Evolutionary conservation across 2,329 filamentous ascomycete species (phyloP), one percentile per base, ranked within the genome.

Genomic region (Penicillium sp.): DNA sequence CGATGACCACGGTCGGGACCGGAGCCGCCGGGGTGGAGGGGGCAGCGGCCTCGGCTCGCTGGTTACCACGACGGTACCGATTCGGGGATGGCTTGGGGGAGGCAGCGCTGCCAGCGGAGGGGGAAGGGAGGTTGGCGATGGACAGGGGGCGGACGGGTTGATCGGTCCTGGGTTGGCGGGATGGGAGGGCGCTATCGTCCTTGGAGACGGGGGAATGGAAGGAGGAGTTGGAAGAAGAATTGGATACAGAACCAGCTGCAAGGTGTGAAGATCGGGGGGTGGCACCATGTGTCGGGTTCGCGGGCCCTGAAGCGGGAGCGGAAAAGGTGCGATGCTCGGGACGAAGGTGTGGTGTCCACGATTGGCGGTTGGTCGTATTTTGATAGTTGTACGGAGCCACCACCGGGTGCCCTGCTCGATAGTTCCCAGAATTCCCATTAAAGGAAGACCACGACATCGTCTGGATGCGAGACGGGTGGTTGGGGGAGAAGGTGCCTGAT

Each of bases 331-430:
- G 79, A 62, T 78, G 78, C 58, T 87, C 83, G 58, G 80, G 75
- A 51, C 81, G 79, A 57, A 84, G 73, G 65, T 82, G 79, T 51
- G 83, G 82, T 45, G 56, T 78, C 77, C 44, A 81, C 74, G 64
- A 81, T 73, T 70, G 82, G 68, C 70, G 81, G 75, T 61, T 75
- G 58, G 77, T 75, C 42, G 65, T 48, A 40, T 87, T 88, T 6
- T 36, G 34, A 63, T 92, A 92, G 40, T 88, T 87, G 74, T 92
- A 92, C 8, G 88, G 88, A 68, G 90, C 88, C 57, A 90, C 84
- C 81, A 84, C 70, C 84, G 88, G 61, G 72, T 79, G 67, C 71
- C 79, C 67, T 36, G 60, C 53, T 78, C 77, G 66, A 78, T 77
- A 69, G 72, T 77, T 82, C 47, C 73, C 70, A 40, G 66, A 67